phyloP scores from a whole-genome alignment of 805 yeast genomes.

The Candida incommunis region DNA sequence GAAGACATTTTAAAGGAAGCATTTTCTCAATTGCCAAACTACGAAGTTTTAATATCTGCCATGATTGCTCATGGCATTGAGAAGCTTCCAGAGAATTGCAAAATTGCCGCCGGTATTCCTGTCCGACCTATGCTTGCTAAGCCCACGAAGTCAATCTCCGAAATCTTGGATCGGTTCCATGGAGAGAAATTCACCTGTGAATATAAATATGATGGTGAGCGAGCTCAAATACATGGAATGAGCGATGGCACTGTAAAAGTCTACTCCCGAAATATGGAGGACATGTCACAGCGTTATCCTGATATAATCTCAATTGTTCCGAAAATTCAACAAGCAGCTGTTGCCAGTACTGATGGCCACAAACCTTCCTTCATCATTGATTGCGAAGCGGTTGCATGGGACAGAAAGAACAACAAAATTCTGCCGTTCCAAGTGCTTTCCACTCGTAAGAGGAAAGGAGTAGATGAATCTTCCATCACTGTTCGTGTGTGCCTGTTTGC shows the following conservation, averaged over 20 bases:
- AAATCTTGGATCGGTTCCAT: slow-evolving; percentile 77
- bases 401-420: slow-evolving; percentile 57
- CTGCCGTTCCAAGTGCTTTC: slow-evolving; percentile 88
- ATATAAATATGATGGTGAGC: slow-evolving; percentile 94
- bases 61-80: slow-evolving; percentile 56
- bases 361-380: slow-evolving; percentile 56
- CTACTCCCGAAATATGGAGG: slow-evolving; percentile 90
- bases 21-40: slow-evolving; percentile 81
- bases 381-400: slow-evolving; percentile 98
- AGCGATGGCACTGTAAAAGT: slow-evolving; percentile 51
- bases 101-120: slow-evolving; percentile 83
- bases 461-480: slow-evolving; percentile 71
- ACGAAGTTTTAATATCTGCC: slow-evolving; percentile 58
- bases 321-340: slow-evolving; percentile 32
- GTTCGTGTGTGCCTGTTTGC: slow-evolving; percentile 89
- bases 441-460: slow-evolving; percentile 90
- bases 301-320: slow-evolving; percentile 62
- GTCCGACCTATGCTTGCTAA: slow-evolving; percentile 96
- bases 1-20: slow-evolving; percentile 76
- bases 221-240: slow-evolving; percentile 84
- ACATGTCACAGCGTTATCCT: slow-evolving; percentile 93
- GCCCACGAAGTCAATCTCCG: slow-evolving; percentile 90
- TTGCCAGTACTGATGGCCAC: slow-evolving; percentile 18
- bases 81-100: slow-evolving; percentile 51
- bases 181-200: slow-evolving; percentile 85